Base-by-base conservation (phyloP, 1,139 yeast genomes). In the Meyerozyma smithsonii region DNA sequence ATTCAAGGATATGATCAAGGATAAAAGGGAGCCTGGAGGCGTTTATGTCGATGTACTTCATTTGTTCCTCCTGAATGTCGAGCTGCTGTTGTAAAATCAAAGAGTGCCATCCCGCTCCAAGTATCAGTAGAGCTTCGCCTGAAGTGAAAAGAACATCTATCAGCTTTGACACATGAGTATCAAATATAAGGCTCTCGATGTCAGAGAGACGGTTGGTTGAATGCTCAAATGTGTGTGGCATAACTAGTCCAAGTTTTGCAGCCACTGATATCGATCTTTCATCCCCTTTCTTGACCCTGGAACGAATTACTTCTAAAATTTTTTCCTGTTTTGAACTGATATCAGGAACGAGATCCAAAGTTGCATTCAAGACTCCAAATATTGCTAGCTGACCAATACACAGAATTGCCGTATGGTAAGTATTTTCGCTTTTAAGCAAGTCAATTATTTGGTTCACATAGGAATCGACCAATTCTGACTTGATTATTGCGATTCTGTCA, bases 61-160 rank as follows among this genome's bases (percentile, higher is more conserved):
- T 16, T 1, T 38, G 21, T 18, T 50, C 60, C 12, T 62, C 71
- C 40, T 62, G 72, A 12, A 82, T 66, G 54, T 84, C 90, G 28
- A 79, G 48, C 19, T 70, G 62, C 34, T 76, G 66, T 32, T 61
- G 59, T 46, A 88, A 62, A 12, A 73, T 70, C 19, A 67, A 71
- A 0, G 96, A 82, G 2, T 70, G 56, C 95, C 95, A 86, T 0
- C 97, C 96, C 20, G 81, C 72, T 0, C 87, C 80, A 5, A 83
- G 55, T 15, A 87, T 67, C 25, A 87, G 72, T 20, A 89, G 62
- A 0, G 96, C 92, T 57, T 92, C 97, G 42, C 97, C 97, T 39
- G 83, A 74, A 0, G 90, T 72, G 51, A 92, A 88, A 30, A 84
- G 62, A 42, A 71, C 77, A 45, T 90, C 97, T 8, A 79, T 69